phyloP scores from a whole-genome alignment of 2,329 filamentous ascomycete species.

The Fusarium sp. region DNA sequence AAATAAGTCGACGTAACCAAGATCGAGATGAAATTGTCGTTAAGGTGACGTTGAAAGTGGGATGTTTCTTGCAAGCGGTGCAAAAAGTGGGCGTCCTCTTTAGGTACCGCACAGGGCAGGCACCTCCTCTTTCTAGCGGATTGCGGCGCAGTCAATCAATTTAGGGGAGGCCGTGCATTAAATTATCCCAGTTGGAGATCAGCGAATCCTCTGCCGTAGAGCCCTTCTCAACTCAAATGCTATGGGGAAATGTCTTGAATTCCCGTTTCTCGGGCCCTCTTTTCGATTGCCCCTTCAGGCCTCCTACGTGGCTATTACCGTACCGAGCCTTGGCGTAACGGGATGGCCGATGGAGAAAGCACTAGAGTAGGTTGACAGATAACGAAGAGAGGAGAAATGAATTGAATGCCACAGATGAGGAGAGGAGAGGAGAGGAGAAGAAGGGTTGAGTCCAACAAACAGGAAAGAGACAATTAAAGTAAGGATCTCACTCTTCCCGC shows the following conservation, averaged over 20 bases:
- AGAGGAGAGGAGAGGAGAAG: neutral
- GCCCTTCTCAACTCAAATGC: neutral
- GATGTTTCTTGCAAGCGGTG: conserved; percentile 20
- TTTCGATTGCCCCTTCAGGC: conserved; percentile 10
- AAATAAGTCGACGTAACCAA: neutral
- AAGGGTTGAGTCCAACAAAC: conserved; percentile 1
- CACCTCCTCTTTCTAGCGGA: conserved; percentile 5
- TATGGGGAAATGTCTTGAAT: conserved; percentile 1
- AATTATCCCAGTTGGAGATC: conserved; percentile 2
- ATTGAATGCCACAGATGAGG: too few relatives aligned
- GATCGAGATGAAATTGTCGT: conserved; percentile 18
- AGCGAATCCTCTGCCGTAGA: neutral
- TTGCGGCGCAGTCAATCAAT: conserved; percentile 24
- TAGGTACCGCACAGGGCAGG: conserved; percentile 13
- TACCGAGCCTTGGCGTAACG: conserved; percentile 2
- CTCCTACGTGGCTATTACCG: neutral
- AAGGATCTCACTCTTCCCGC: conserved; percentile 9
- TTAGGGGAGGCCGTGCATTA: conserved; percentile 15
- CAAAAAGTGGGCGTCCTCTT: conserved; percentile 23
- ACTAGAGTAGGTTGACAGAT: too few relatives aligned
- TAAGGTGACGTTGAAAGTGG: conserved; percentile 32
- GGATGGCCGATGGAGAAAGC: too few relatives aligned
- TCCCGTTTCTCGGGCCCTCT: conserved; percentile 4
- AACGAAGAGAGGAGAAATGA: too few relatives aligned
- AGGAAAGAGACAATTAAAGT: neutral